Conservation (phyloP, 441 rosid genomes). For the Hura crepitans region DNA sequence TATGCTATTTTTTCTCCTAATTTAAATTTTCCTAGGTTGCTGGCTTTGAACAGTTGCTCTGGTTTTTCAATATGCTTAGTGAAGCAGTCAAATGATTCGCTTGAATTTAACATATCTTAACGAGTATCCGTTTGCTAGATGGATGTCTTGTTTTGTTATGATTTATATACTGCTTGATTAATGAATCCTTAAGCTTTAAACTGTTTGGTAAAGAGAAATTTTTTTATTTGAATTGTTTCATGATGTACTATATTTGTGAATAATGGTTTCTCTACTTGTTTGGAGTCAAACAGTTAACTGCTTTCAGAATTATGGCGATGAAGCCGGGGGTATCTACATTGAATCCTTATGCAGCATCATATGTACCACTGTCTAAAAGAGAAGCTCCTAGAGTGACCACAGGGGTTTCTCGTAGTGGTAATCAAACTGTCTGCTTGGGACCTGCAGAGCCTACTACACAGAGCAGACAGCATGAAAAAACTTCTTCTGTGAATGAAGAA, state of each 20-base stretch:
- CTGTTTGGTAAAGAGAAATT: not conserved
- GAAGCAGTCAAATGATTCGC: not conserved
- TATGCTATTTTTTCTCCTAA: not conserved
- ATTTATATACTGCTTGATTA: no score
- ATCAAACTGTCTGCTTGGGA: conserved; percentile 31
- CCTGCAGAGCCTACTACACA: conserved; percentile 31
- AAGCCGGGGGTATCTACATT: conserved; percentile 57
- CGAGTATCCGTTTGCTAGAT: no score
- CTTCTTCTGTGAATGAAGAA: conserved; percentile 29
- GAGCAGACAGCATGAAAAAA: conserved; percentile 27
- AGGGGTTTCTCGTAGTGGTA: conserved; percentile 24
- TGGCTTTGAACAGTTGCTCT: not conserved
- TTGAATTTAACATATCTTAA: not conserved
- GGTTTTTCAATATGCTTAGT: not conserved
- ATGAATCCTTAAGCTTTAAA: not conserved
- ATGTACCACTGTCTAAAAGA: conserved; percentile 69
- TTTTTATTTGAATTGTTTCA: no score
- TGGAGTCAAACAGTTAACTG: conserved; percentile 11
- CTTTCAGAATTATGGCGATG: conserved; percentile 36
- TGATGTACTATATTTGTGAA: not conserved
- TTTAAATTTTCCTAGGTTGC: not conserved
- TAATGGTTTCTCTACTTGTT: not conserved
- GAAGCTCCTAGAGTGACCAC: conserved; percentile 18
- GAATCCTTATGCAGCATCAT: conserved; percentile 85
- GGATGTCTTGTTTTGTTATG: no score